Evolutionary conservation across 495 filamentous ascomycete species (phyloP).

Genomic region (Hypoxylon perforatum): DNA sequence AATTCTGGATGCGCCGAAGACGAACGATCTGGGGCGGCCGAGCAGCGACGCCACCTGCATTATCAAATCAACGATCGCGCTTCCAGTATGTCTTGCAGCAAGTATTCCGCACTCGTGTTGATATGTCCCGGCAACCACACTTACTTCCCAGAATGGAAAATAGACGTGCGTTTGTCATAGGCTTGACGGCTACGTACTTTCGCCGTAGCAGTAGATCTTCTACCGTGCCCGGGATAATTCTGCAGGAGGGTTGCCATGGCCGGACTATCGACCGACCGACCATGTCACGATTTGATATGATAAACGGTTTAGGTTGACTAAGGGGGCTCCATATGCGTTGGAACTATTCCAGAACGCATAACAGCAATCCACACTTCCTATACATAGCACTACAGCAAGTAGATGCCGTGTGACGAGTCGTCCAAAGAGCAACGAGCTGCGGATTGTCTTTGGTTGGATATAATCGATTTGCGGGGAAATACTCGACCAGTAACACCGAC

Average conservation of each 20-base stretch:
- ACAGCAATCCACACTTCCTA: slow-evolving; percentile 12
- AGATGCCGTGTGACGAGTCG: slow-evolving; percentile 38
- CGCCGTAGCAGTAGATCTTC: slow-evolving; percentile 41
- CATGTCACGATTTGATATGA: slow-evolving; percentile 36
- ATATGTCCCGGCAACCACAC: slow-evolving; percentile 26
- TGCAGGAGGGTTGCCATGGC: slow-evolving; percentile 32
- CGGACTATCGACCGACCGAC: slow-evolving; percentile 32
- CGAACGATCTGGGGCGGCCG: slow-evolving; percentile 33
- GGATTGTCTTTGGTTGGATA: slow-evolving; percentile 36
- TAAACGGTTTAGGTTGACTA: slow-evolving; percentile 13
- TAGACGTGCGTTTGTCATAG: slow-evolving; percentile 29
- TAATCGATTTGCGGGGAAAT: slow-evolving; percentile 48
- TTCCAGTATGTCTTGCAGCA: slow-evolving; percentile 21
- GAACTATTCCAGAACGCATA: slow-evolving; percentile 42
- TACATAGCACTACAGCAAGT: slow-evolving; percentile 19
- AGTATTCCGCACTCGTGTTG: neutral
- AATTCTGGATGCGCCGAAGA: slow-evolving; percentile 36
- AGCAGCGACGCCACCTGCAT: slow-evolving; percentile 25
- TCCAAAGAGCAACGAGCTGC: slow-evolving; percentile 22
- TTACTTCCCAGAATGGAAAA: slow-evolving; percentile 1
- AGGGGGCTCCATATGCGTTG: slow-evolving; percentile 13
- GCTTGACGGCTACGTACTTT: slow-evolving; percentile 15
- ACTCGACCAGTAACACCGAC: slow-evolving; percentile 46
- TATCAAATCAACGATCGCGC: slow-evolving; percentile 21
- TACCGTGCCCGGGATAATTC: slow-evolving; percentile 42